Conservation (phyloP, 208 protist genomes). For the Wallacemonas collosoma region DNA sequence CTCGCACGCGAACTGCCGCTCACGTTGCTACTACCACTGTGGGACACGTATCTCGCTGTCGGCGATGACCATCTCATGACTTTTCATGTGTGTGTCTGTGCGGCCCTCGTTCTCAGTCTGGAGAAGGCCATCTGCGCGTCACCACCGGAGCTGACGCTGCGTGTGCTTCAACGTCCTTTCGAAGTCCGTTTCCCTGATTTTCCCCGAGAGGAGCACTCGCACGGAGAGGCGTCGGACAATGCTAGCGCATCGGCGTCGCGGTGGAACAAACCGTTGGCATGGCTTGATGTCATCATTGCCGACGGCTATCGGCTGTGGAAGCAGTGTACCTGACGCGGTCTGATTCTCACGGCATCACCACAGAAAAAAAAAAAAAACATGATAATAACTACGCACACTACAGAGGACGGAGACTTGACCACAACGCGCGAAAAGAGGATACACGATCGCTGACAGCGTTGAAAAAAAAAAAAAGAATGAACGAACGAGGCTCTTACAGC, state of each 20-base stretch:
- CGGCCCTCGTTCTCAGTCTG: slow-evolving; percentile 60
- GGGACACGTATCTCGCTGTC: slow-evolving; percentile 89
- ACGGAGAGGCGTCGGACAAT: not conserved
- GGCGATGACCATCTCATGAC: slow-evolving; percentile 44
- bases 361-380: slow-evolving; percentile 2
- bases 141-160: slow-evolving; percentile 38
- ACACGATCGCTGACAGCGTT: not conserved
- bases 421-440: not conserved
- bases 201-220: not conserved
- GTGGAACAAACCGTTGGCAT: slow-evolving; percentile 23
- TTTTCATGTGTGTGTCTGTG: slow-evolving; percentile 92
- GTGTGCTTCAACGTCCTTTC: slow-evolving; percentile 42
- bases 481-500: too few relatives aligned
- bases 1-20: slow-evolving; percentile 89
- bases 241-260: not conserved
- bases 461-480: not conserved
- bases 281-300: slow-evolving; percentile 64
- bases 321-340: slow-evolving; percentile 18
- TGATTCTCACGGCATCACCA: not conserved
- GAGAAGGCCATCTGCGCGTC: slow-evolving; percentile 25
- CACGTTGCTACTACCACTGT: slow-evolving; percentile 75
- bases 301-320: slow-evolving; percentile 62
- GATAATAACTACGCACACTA: not conserved
- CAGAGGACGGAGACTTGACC: not conserved
- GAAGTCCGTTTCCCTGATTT: not conserved